These are phyloP conservation scores for Pichia sp. DNA, from an alignment of 1,139 yeast species.

Conservation along the genomic window DNA sequence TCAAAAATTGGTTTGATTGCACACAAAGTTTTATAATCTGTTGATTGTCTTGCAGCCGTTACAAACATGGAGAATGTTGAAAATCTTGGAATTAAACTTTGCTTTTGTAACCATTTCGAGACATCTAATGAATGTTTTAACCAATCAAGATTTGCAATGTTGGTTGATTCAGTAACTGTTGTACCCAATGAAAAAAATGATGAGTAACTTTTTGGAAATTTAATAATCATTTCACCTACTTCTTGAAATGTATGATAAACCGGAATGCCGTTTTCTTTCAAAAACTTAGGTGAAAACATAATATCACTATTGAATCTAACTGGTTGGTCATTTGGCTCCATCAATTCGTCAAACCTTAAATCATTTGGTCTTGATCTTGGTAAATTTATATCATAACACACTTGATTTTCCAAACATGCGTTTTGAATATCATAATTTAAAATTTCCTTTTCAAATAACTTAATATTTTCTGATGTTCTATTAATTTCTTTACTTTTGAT, in stretches of 20 bases:
- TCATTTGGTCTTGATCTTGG: slow-evolving; percentile 17
- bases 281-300: slow-evolving; percentile 42
- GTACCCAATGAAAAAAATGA: slow-evolving; percentile 49
- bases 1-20: slow-evolving; percentile 33
- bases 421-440: slow-evolving; percentile 15
- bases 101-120: slow-evolving; percentile 48
- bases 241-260: slow-evolving; percentile 44
- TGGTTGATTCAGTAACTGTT: slow-evolving; percentile 47
- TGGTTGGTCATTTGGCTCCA: slow-evolving; percentile 6
- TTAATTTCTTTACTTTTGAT: slow-evolving; percentile 18
- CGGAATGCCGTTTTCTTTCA: slow-evolving; percentile 43
- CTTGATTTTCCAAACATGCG: slow-evolving; percentile 22
- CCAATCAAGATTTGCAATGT: slow-evolving; percentile 59
- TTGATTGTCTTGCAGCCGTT: slow-evolving; percentile 40
- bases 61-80: slow-evolving; percentile 43
- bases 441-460: slow-evolving; percentile 11
- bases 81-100: slow-evolving; percentile 43
- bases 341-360: slow-evolving; percentile 14
- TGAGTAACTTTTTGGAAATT: slow-evolving; percentile 50
- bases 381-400: slow-evolving; percentile 12
- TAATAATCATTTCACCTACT: slow-evolving; percentile 56
- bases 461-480: slow-evolving; percentile 1
- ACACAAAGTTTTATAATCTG: slow-evolving; percentile 31
- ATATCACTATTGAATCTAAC: slow-evolving; percentile 34
- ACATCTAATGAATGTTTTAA: slow-evolving; percentile 42